Evolutionary conservation across 2,329 filamentous ascomycete species (phyloP).

Genomic region (Colletotrichum tanaceti): DNA sequence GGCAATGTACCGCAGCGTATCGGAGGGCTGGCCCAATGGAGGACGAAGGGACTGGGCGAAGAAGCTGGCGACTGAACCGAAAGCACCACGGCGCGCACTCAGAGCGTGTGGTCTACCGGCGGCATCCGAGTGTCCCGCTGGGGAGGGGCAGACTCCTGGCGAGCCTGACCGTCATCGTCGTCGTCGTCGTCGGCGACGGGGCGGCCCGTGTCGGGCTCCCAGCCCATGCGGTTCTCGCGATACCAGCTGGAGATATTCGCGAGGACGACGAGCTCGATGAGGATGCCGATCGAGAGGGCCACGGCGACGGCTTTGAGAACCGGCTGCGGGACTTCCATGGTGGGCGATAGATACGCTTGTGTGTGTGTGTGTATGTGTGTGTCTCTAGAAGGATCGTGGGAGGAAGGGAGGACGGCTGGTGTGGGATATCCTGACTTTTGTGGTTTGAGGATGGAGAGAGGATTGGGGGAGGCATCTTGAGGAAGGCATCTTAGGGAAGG

Average conservation of each 20-base stretch:
- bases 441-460: no score
- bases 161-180: no score
- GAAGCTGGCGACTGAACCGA: no score
- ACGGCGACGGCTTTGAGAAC: background rate
- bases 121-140: background rate
- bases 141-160: background rate
- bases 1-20: no score
- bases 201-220: constrained; percentile 8
- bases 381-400: no score
- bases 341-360: no score
- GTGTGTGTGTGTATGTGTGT: no score
- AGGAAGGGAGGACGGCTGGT: no score
- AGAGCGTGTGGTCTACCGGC: constrained; percentile 9
- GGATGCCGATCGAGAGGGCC: background rate
- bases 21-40: no score
- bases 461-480: background rate
- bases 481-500: no score
- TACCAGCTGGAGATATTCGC: background rate
- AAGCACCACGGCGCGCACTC: background rate
- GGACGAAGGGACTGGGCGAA: no score
- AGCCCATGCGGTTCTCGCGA: background rate
- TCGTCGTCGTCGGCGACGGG: background rate
- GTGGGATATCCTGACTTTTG: background rate
- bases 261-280: constrained; percentile 1
- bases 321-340: background rate